A percentile compares a stretch with the other conserved stretches of the same genome.
Conservation (phyloP, 2,329 filamentous ascomycete genomes). For the Pseudogymnoascus sp. region DNA sequence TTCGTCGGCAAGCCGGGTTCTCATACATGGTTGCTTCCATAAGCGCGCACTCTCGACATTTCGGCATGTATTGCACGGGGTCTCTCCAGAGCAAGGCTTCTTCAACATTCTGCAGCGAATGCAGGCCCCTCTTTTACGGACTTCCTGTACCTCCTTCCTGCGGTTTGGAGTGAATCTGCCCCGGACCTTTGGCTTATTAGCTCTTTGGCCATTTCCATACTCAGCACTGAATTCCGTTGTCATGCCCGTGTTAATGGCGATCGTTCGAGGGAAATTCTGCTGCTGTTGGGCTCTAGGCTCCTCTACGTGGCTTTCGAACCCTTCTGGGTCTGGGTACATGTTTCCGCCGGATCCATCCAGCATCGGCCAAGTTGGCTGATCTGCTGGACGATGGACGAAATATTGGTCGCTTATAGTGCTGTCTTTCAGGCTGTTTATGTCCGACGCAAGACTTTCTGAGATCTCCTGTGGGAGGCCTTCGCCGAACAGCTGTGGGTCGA, state of each 20-base stretch:
- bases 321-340: constrained; percentile 21
- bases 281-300: constrained; percentile 14
- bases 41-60: constrained; percentile 58
- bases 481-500: constrained; percentile 30
- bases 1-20: constrained; percentile 55
- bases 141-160: constrained; percentile 59
- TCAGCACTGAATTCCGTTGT: constrained; percentile 31
- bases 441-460: constrained; percentile 19
- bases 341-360: constrained; percentile 22
- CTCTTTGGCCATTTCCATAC: constrained; percentile 28
- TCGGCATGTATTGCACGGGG: constrained; percentile 56
- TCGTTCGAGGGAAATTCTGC: constrained; percentile 18
- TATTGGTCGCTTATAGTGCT: constrained; percentile 14
- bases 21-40: constrained; percentile 59
- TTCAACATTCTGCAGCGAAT: constrained; percentile 60
- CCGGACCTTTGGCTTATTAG: constrained; percentile 41
- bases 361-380: constrained; percentile 27
- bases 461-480: constrained; percentile 17
- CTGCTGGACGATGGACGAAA: constrained; percentile 17
- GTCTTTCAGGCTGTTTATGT: constrained; percentile 22
- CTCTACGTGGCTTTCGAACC: constrained; percentile 15
- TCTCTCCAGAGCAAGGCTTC: constrained; percentile 60
- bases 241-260: constrained; percentile 25
- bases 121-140: constrained; percentile 59
- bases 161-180: constrained; percentile 52